phyloP scores from a whole-genome alignment of 2,329 filamentous ascomycete genomes.

The Penicillium sp. region DNA sequence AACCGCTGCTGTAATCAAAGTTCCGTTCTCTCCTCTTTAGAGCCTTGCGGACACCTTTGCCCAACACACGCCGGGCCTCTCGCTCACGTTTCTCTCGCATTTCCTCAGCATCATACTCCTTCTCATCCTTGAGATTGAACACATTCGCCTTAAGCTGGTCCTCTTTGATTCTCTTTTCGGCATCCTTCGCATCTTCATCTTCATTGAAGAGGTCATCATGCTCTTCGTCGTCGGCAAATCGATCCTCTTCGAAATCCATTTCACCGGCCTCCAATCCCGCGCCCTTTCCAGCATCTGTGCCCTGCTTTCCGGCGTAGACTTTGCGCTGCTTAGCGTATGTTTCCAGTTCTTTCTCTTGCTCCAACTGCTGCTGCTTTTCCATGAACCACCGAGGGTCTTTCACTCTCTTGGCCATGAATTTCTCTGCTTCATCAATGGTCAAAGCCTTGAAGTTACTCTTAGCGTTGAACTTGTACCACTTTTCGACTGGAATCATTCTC shows the following conservation, averaged over 20 bases:
- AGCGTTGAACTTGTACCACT: conserved; percentile 73
- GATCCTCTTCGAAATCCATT: conserved; percentile 67
- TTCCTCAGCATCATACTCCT: conserved; percentile 67
- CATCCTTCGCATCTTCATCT: conserved; percentile 74
- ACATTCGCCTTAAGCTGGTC: conserved; percentile 85
- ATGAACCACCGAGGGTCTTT: conserved; percentile 79
- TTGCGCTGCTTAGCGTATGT: conserved; percentile 50
- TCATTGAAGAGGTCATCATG: conserved; percentile 73
- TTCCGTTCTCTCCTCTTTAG: conserved; percentile 83
- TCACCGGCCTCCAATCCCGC: conserved; percentile 60
- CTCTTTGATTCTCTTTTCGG: conserved; percentile 69
- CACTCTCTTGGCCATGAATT: conserved; percentile 73
- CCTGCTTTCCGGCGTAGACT: conserved; percentile 47
- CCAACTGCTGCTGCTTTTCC: conserved; percentile 54
- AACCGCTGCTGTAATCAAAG: conserved; percentile 77
- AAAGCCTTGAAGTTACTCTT: conserved; percentile 67
- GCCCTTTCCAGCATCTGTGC: conserved; percentile 41
- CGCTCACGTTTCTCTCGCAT: conserved; percentile 62
- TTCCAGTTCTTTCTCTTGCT: conserved; percentile 59
- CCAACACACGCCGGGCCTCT: conserved; percentile 65
- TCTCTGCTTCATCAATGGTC: conserved; percentile 81
- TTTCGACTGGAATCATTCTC: conserved; percentile 86
- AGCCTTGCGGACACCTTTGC: conserved; percentile 75
- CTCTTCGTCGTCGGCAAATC: conserved; percentile 87
- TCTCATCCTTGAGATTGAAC: conserved; percentile 73